Evolutionary conservation across 305 asterid species (phyloP), one percentile per base, ranked within the genome.

Genomic region (Fraxinus sp.): DNA sequence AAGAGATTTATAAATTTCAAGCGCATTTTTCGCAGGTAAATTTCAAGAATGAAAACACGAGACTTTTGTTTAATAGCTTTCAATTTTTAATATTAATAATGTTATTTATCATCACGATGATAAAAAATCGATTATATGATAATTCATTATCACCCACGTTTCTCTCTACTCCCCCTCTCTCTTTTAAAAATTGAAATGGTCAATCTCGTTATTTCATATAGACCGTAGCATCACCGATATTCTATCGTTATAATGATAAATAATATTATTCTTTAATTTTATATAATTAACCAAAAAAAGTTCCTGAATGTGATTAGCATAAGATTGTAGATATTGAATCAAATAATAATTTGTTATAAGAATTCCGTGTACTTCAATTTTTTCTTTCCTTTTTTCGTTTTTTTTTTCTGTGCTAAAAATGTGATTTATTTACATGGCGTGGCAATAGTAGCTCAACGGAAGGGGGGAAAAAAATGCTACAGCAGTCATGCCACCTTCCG

Each of bases 1-100:
- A 16, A 75, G 83, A n/a, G n/a, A 70, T 72, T 82, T 22, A 22
- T 35, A 59, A 71, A 75, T 79, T 70, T 46, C 76, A 68, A 64
- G 39, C 85, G 79, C 70, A 64, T 46, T 44, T 81, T 62, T 41
- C 78, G 86, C 84, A 76, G 83, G 41, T 72, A 35, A 72, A n/a
- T 71, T 71, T 20, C 76, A 6, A 33, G 76, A 32, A 33, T 71
- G 76, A 3, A 68, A 28, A 28, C 39, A 1, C 3, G n/a, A 66
- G 16, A 24, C n/a, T 24, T 22, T 9, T 9, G 33, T 64, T 22
- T 10, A 64, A 57, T 57, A 57, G 28, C 28, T 57, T 57, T 49
- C 1, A 49, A 13, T 4, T 49, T 49, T 49, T 32, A 32, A 32
- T 32, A 3, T 32, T n/a, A 49, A 10, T n/a, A 49, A 10, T 10